phyloP scores from a whole-genome alignment of 108 stramenopile species.

The Stephanodiscus minutulus region DNA sequence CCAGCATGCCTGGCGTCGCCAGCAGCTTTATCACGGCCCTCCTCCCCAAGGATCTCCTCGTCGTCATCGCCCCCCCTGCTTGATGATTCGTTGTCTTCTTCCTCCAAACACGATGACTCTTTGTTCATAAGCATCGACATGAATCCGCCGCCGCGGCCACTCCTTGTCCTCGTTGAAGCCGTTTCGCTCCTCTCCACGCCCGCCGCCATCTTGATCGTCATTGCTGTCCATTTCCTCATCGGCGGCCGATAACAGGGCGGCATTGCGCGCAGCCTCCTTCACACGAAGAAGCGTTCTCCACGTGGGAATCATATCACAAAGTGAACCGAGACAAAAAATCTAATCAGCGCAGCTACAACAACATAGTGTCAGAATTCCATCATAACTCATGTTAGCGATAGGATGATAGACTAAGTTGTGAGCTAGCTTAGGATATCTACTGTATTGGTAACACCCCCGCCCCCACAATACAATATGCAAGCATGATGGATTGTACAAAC shows the following conservation, averaged over 20 bases:
- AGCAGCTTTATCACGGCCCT: not conserved
- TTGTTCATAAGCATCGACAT: constrained; percentile 9
- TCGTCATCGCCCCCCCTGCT: constrained; percentile 20
- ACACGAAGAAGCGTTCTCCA: too few species aligned
- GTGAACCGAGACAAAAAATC: too few species aligned
- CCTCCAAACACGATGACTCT: constrained; percentile 47
- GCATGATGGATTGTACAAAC: too few species aligned
- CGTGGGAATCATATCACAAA: too few species aligned
- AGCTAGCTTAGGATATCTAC: too few species aligned
- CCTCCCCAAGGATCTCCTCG: not conserved
- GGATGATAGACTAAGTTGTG: too few species aligned
- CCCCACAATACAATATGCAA: too few species aligned
- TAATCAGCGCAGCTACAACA: too few species aligned
- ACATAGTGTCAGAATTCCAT: too few species aligned
- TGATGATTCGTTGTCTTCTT: constrained; percentile 37
- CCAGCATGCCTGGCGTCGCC: constrained; percentile 6
- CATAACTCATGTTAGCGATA: too few species aligned
- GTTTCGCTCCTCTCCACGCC: too few species aligned
- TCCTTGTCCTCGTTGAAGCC: constrained; percentile 32
- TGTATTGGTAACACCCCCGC: too few species aligned
- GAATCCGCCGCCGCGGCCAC: not conserved
- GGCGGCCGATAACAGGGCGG: not conserved
- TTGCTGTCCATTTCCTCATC: constrained; percentile 4
- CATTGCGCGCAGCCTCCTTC: constrained; percentile 21
- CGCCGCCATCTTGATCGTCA: constrained; percentile 17